phyloP scores from a whole-genome alignment of 2,329 filamentous ascomycete genomes.

The Trichoderma polysporum region DNA sequence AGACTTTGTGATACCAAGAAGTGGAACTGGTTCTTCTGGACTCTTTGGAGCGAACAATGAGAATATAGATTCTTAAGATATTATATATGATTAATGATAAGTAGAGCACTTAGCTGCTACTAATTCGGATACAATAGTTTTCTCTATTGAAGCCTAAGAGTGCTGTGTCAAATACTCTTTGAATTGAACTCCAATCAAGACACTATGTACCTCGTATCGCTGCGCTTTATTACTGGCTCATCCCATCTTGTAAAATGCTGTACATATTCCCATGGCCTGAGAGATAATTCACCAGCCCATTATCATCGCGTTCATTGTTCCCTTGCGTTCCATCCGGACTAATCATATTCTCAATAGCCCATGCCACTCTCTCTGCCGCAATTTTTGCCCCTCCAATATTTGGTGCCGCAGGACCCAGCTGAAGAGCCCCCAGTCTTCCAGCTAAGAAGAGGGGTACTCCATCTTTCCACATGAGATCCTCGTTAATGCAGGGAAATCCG shows the following conservation, averaged over 20 bases:
- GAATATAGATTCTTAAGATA: neutral
- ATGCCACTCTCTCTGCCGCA: constrained; percentile 71
- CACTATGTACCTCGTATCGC: neutral
- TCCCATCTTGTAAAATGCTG: constrained; percentile 21
- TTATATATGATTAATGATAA: constrained; percentile 8
- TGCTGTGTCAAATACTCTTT: neutral
- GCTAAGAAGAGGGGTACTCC: constrained; percentile 73
- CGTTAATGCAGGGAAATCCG: constrained; percentile 70
- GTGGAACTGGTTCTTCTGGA: neutral
- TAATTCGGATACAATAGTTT: neutral
- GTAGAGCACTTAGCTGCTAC: neutral
- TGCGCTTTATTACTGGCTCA: neutral
- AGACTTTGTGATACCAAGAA: neutral
- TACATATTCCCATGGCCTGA: constrained; percentile 41
- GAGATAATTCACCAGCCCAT: constrained; percentile 31
- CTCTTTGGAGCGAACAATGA: neutral
- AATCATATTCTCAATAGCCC: constrained; percentile 62
- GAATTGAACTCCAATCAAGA: neutral
- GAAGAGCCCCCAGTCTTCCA: constrained; percentile 64
- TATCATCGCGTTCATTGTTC: constrained; percentile 3
- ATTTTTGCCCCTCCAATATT: constrained; percentile 73
- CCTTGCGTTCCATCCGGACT: constrained; percentile 22
- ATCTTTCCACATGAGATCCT: constrained; percentile 73
- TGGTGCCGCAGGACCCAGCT: constrained; percentile 68
- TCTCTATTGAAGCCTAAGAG: neutral